Conservation (phyloP, 352 stramenopile genomes). For the Plasmopara viticola region DNA sequence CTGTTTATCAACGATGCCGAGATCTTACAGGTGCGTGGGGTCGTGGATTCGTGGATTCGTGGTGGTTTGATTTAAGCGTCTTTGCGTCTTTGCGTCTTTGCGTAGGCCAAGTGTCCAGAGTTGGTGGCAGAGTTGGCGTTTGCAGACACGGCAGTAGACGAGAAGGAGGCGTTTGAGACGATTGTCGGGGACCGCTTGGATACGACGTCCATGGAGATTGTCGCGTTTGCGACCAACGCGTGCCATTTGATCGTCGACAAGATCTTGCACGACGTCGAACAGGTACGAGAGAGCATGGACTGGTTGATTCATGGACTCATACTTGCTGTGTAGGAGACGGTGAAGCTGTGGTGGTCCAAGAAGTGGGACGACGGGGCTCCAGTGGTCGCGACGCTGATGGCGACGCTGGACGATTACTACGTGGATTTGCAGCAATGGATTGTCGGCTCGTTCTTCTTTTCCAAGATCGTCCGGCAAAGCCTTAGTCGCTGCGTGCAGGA, state of each 20-base stretch:
- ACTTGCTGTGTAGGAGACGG: conserved; percentile 40
- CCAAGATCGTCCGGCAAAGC: conserved; percentile 64
- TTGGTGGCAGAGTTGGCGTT: conserved; percentile 81
- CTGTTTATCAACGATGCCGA: conserved; percentile 85
- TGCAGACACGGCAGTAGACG: conserved; percentile 55
- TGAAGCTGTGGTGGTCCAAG: conserved; percentile 71
- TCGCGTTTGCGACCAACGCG: conserved; percentile 55
- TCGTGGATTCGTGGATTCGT: no score
- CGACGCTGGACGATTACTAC: conserved; percentile 77
- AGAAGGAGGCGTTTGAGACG: conserved; percentile 71
- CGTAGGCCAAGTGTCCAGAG: conserved; percentile 71
- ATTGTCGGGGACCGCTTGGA: conserved; percentile 74
- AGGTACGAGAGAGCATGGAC: conserved; percentile 22
- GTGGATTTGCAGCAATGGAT: conserved; percentile 69
- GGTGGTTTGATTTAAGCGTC: background rate
- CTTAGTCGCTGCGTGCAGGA: conserved; percentile 62
- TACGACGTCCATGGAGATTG: conserved; percentile 72
- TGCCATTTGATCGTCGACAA: conserved; percentile 68
- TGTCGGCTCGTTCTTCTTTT: conserved; percentile 79
- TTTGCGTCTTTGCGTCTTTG: background rate
- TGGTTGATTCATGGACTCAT: no score
- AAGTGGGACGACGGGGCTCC: conserved; percentile 75
- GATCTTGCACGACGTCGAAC: conserved; percentile 75
- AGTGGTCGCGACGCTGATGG: conserved; percentile 68
- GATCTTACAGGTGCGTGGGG: conserved; percentile 54